phyloP scores from a whole-genome alignment of 179 eudicot species.

The Silene vulgaris region DNA sequence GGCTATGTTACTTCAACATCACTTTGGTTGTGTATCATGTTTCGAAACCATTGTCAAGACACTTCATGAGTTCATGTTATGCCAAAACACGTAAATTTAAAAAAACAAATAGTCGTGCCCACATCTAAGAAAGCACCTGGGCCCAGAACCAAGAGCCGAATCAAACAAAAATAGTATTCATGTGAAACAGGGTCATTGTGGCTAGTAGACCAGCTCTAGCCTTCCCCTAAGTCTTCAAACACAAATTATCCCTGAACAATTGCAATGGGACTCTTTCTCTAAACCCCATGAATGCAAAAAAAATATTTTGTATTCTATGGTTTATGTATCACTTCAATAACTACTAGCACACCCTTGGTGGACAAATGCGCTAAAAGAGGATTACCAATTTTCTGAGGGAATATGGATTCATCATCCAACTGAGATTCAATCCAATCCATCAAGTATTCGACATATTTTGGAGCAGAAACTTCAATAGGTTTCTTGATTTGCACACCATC shows the following conservation, averaged over 20 bases:
- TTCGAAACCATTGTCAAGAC: background rate
- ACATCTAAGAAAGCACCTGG: too few species aligned
- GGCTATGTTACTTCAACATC: background rate
- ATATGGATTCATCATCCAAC: slow-evolving; percentile 88
- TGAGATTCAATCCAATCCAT: slow-evolving; percentile 99
- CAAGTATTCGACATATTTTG: slow-evolving; percentile 89
- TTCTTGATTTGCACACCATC: slow-evolving; percentile 96
- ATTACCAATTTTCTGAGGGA: slow-evolving; percentile 92
- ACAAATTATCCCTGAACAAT: background rate
- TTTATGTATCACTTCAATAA: slow-evolving; percentile 1
- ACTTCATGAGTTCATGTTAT: background rate
- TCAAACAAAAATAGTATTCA: background rate
- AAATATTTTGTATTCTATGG: background rate
- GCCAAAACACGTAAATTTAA: too few species aligned
- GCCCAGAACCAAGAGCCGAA: too few species aligned
- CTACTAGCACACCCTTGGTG: background rate
- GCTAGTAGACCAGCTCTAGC: background rate
- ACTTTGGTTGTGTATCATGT: background rate
- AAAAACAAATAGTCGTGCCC: too few species aligned
- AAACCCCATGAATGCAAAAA: background rate
- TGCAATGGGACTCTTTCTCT: background rate
- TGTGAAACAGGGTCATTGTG: background rate
- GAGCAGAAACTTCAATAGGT: slow-evolving; percentile 98
- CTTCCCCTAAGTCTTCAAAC: background rate
- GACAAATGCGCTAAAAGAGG: background rate